Base-by-base conservation (phyloP, 148 eudicot genomes). In the Gaultheria prostrata region DNA sequence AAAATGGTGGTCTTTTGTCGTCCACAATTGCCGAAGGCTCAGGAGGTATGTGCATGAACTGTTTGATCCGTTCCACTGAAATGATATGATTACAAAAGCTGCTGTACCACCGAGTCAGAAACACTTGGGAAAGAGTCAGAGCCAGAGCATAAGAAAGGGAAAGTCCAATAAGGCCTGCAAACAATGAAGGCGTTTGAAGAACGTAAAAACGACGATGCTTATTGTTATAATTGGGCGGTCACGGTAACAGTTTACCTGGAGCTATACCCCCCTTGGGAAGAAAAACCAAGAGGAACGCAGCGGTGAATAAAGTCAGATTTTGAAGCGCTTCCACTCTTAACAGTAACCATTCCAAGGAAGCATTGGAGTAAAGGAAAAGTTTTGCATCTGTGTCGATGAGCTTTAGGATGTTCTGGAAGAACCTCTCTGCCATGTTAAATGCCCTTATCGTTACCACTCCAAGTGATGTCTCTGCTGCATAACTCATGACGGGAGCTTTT, bases 141-240 rank as follows among this genome's bases (percentile, higher is more conserved):
- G 90, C 84, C 70, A 93, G 84, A 10, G 95, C 95, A 85, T 94
- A 93, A 1, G 98, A 93, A 65, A 94, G 94, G 56, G 95, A 94
- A 1, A 94, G 94, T 50, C 98, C 98, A 30, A 94, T 92, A 54
- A 92, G 89, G 46, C 98, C 98, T 94, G 87, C 43, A 65, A 78
- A 49, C 51, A 32, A 56, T 13, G 26, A 11, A 15, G 26, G 18
- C 7, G 3, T 69, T 43, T 82, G 61, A 50, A 43, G 11, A 53
- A 51, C 45, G 18, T 82, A 26, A 51, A 51, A 71, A 1, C 0
- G 6, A 21, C 1, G 32, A 1, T 17, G 17, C 9, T 75, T 43
- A 39, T 67, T 28, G 28, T 8, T 11, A 45, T 14, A 56, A 28
- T 17, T 39, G 26, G 35, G 35, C n/a, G 50, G 50, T n/a, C n/a